Conservation (phyloP, 225 moss, liverwort and hornwort species). For the Sphagnum tenellum region DNA sequence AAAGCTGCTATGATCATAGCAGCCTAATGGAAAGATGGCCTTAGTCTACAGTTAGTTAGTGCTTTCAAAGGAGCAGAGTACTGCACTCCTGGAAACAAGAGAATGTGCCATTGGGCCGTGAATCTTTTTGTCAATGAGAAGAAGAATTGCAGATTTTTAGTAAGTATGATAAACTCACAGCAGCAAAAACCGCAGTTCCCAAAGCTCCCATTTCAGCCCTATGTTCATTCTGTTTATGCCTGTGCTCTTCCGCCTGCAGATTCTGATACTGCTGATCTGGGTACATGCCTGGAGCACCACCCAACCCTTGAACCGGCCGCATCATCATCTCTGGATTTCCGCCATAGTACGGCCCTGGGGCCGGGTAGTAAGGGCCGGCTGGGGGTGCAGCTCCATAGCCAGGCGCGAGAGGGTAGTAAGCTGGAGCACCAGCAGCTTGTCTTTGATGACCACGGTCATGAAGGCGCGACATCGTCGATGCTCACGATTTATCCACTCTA, state of each 20-base stretch:
- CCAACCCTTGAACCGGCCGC: background rate
- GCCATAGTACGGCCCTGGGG: no score
- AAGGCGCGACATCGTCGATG: no score
- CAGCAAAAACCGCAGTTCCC: slow-evolving; percentile 6
- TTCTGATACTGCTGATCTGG: background rate
- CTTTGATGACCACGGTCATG: background rate
- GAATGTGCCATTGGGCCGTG: background rate
- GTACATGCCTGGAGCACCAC: background rate
- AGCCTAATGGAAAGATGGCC: background rate
- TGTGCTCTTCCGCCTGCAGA: slow-evolving; percentile 5
- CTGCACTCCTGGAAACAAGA: background rate
- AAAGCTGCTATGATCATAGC: background rate
- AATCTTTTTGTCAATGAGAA: background rate
- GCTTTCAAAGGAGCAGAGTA: background rate
- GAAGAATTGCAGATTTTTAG: background rate
- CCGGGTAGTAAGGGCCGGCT: no score
- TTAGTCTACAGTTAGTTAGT: no score
- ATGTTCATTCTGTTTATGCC: slow-evolving; percentile 12
- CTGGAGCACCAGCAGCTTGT: background rate
- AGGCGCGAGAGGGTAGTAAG: background rate
- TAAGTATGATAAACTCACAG: background rate
- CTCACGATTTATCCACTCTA: no score
- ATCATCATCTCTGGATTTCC: background rate
- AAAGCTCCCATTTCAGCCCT: slow-evolving; percentile 11
- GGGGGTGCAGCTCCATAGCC: background rate